These are phyloP conservation scores for Geranium brycei DNA, from an alignment of 345 rosid genomes.

Conservation along the genomic window DNA sequence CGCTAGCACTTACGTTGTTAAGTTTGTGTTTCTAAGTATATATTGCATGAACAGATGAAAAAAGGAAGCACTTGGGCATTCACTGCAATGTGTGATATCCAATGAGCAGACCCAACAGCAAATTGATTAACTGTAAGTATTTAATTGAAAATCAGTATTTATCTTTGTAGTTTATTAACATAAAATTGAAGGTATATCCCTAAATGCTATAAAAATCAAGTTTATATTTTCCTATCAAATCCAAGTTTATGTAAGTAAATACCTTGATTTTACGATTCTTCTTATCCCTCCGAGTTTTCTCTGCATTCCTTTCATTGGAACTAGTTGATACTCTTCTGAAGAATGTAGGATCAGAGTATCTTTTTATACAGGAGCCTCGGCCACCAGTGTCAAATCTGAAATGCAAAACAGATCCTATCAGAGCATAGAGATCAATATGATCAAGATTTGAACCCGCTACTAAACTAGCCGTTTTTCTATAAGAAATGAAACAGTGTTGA, in stretches of 20 bases:
- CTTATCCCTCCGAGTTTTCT: conserved; percentile 33
- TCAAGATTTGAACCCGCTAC: neutral
- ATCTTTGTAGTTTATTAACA: too few species aligned
- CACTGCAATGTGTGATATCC: too few species aligned
- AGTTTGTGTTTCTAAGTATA: too few species aligned
- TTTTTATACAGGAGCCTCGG: conserved; percentile 72
- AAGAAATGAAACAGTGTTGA: conserved; percentile 1
- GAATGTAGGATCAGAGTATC: conserved; percentile 77
- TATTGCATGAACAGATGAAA: too few species aligned
- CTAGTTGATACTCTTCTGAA: conserved; percentile 45
- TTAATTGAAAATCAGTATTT: too few species aligned
- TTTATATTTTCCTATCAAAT: neutral
- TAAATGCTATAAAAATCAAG: neutral
- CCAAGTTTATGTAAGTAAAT: conserved; percentile 11
- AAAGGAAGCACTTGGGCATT: too few species aligned
- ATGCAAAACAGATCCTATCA: too few species aligned
- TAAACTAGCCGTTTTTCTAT: neutral
- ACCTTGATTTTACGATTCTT: conserved; percentile 54
- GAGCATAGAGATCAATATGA: neutral
- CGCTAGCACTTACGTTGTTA: too few species aligned
- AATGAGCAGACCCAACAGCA: too few species aligned
- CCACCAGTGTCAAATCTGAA: conserved; percentile 68
- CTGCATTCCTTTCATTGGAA: conserved; percentile 25
- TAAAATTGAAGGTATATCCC: too few species aligned
- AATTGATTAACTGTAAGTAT: too few species aligned